Base-by-base conservation (phyloP, 257 asterid species). In the Asclepias syriaca region DNA sequence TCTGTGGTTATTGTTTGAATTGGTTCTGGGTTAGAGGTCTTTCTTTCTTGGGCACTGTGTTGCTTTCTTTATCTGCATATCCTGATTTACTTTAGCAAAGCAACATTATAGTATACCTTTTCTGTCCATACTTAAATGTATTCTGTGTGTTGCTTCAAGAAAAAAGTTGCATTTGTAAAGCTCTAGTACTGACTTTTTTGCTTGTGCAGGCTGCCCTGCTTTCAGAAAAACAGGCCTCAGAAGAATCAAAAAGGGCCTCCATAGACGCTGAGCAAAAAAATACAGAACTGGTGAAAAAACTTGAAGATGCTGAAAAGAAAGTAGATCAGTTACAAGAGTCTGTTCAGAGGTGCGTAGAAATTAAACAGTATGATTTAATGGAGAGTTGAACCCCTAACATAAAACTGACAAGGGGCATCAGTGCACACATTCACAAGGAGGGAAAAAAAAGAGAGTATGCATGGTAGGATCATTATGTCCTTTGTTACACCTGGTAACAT, bases 261-360 rank as follows among this genome's bases (percentile, higher is more conserved):
- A 74, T 67, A 72, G 93, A 88, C 75, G 90, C 92, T 72, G 96
- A 85, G 78, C 73, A 86, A 43, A 87, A 82, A 83, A 87, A 80
- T 78, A 79, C 71, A 75, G 92, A 87, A 74, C 78, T 92, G 75
- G 85, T 78, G 19, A 87, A 78, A 75, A 92, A 85, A 69, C 80
- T 95, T 50, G 96, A 88, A 76, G 92, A 81, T 73, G 82, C 96
- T 15, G 92, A 85, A 75, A 88, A 85, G 40, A 95, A 90, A 85
- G 85, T 78, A 40, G 89, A 85, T 59, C 96, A 88, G 82, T 90
- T 95, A 70, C 98, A 88, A 82, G 98, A 86, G 78, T 90, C 96
- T 40, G 75, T 84, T 56, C 98, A 87, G 81, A 95, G 99, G 99
- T 94, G 68, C 71, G 80, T 64, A 65, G 37, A 65, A 15, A 32